phyloP scores from a whole-genome alignment of 139 green algal genomes.

The Pseudopediastrum boryanum region DNA sequence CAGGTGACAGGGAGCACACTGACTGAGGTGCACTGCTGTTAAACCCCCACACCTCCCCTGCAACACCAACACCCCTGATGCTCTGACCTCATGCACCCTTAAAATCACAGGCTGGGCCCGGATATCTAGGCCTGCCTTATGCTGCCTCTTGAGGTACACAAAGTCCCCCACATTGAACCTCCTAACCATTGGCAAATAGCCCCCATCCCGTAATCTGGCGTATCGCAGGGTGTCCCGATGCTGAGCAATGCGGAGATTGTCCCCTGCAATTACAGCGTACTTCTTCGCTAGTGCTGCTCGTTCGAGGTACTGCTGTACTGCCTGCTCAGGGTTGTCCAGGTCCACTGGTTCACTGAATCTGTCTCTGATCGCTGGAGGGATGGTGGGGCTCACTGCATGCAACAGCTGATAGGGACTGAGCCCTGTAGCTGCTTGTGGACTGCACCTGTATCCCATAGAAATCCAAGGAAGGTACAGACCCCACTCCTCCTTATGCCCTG shows the following conservation, averaged over 20 bases:
- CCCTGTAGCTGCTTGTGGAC: not conserved
- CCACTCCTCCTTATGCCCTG: too few relatives aligned
- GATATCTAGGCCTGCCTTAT: not conserved
- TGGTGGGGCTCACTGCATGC: not conserved
- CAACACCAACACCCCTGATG: not conserved
- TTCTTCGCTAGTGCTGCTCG: not conserved
- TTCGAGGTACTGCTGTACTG: not conserved
- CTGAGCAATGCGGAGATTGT: too few relatives aligned
- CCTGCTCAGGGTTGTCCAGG: not conserved
- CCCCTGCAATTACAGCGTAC: constrained; percentile 5
- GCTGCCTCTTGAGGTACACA: constrained; percentile 10
- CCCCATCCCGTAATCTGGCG: constrained; percentile 19
- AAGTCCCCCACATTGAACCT: constrained; percentile 8
- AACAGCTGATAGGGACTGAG: too few relatives aligned
- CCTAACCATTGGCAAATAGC: constrained; percentile 1
- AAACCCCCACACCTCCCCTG: too few relatives aligned
- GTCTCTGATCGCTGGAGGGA: not conserved
- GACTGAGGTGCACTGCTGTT: too few relatives aligned
- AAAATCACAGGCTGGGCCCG: not conserved
- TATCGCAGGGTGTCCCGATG: too few relatives aligned
- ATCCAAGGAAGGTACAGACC: too few relatives aligned
- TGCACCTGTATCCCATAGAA: constrained; percentile 20
- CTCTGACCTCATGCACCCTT: not conserved
- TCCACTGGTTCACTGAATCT: not conserved
- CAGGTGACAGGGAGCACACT: too few relatives aligned